Conservation (phyloP, 2,329 filamentous ascomycete genomes). For the Diplodia corticola region DNA sequence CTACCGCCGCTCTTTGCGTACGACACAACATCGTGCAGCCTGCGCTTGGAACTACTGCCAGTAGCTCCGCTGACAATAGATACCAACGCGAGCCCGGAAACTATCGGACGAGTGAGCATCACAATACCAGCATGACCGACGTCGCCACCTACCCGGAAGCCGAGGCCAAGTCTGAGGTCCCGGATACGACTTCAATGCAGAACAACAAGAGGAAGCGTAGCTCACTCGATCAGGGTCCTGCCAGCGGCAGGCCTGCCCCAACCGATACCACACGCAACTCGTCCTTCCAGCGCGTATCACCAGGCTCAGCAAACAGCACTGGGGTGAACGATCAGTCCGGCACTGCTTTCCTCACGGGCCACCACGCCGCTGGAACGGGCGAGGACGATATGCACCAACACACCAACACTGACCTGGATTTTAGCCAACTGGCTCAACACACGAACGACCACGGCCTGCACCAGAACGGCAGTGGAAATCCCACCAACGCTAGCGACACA, state of each 20-base stretch:
- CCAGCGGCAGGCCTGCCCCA: slow-evolving; percentile 38
- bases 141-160: slow-evolving; percentile 42
- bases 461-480: slow-evolving; percentile 56
- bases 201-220: slow-evolving; percentile 50
- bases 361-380: slow-evolving; percentile 40
- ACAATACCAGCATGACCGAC: slow-evolving; percentile 37
- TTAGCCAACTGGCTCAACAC: slow-evolving; percentile 33
- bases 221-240: slow-evolving; percentile 44
- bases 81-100: not conserved
- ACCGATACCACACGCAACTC: slow-evolving; percentile 24
- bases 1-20: slow-evolving; percentile 28
- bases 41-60: not conserved
- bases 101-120: not conserved
- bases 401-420: slow-evolving; percentile 33
- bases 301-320: slow-evolving; percentile 30
- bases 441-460: slow-evolving; percentile 36
- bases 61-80: slow-evolving; percentile 15
- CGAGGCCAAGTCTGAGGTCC: slow-evolving; percentile 34
- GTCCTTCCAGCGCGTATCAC: slow-evolving; percentile 23
- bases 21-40: slow-evolving; percentile 16
- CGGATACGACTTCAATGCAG: slow-evolving; percentile 30
- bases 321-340: slow-evolving; percentile 41
- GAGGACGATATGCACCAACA: slow-evolving; percentile 46
- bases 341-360: slow-evolving; percentile 41
- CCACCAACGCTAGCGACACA: slow-evolving; percentile 56